Percentiles rank a stretch among this genome's conserved stretches.
phyloP scores from a whole-genome alignment of 345 rosid species.

The Combretum micranthum region DNA sequence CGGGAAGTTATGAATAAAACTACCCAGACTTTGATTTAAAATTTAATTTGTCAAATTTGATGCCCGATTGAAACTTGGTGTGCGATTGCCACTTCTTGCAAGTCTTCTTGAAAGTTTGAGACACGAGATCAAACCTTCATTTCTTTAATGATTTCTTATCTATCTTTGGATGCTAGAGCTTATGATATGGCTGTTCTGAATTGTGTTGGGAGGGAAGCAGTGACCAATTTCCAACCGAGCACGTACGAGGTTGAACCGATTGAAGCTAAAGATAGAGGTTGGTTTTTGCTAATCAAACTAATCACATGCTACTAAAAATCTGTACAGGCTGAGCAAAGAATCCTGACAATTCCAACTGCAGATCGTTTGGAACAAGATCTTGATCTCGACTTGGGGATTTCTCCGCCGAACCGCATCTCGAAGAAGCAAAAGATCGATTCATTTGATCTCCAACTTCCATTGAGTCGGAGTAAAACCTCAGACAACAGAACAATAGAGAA shows the following conservation, averaged over 20 bases:
- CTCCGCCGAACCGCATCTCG: conserved; percentile 24
- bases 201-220: conserved; percentile 84
- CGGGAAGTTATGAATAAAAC: too few species aligned
- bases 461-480: background rate
- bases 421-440: conserved; percentile 14
- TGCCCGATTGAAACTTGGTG: too few species aligned
- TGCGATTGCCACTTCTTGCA: too few species aligned
- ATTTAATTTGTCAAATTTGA: too few species aligned
- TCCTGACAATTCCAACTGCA: conserved; percentile 15
- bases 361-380: conserved; percentile 25
- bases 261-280: conserved; percentile 27
- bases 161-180: conserved; percentile 40
- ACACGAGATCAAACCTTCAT: too few species aligned
- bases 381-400: conserved; percentile 57
- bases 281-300: too few species aligned
- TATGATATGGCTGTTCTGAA: conserved; percentile 93
- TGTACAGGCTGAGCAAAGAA: background rate
- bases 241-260: conserved; percentile 42
- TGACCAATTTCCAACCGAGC: conserved; percentile 82
- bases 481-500: conserved; percentile 35
- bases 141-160: too few species aligned
- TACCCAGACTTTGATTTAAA: too few species aligned
- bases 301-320: too few species aligned
- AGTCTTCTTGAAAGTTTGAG: too few species aligned
- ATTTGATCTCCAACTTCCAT: conserved; percentile 8